A percentile compares a stretch with the other conserved stretches of the same genome.
Evolutionary conservation across 345 rosid genomes (phyloP).

Genomic region (Geranium brycei): DNA sequence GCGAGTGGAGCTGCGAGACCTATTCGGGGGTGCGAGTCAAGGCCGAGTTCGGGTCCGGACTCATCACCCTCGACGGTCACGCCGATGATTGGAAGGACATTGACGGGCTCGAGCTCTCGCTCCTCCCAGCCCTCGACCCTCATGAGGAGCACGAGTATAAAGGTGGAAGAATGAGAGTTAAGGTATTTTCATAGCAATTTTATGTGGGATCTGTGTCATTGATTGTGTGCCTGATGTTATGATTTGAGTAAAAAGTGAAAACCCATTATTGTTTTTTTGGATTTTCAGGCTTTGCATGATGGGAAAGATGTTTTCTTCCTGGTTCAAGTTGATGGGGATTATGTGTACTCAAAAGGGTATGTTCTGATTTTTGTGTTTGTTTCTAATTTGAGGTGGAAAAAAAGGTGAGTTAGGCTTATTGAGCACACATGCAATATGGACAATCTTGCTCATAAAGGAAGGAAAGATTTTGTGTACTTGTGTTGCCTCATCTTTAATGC

Average conservation of each 20-base stretch:
- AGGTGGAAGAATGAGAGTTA: conserved; percentile 72
- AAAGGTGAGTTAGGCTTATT: not conserved
- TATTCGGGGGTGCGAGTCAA: conserved; percentile 41
- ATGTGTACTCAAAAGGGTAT: conserved; percentile 75
- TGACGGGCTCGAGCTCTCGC: conserved; percentile 66
- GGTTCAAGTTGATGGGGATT: conserved; percentile 78
- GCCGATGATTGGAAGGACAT: conserved; percentile 77
- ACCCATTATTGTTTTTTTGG: not conserved
- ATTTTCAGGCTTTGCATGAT: conserved; percentile 75
- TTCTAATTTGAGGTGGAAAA: too few relatives aligned
- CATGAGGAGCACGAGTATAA: conserved; percentile 60
- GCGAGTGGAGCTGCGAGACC: conserved; percentile 77
- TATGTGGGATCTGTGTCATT: not conserved
- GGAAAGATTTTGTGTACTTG: too few relatives aligned
- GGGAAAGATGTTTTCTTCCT: conserved; percentile 70
- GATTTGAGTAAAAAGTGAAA: not conserved
- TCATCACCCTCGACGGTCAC: conserved; percentile 73
- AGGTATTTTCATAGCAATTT: conserved; percentile 28
- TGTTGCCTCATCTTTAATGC: too few relatives aligned
- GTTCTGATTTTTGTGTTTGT: not conserved
- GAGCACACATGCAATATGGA: too few relatives aligned
- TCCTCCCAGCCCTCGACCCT: conserved; percentile 86
- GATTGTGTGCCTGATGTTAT: not conserved
- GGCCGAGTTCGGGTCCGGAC: conserved; percentile 66
- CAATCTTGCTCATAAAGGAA: too few relatives aligned